Percentiles rank a stretch among this genome's conserved stretches.
These are phyloP conservation scores for Tothia fuscella DNA, from an alignment of 2,329 filamentous ascomycete species.

Conservation along the genomic window DNA sequence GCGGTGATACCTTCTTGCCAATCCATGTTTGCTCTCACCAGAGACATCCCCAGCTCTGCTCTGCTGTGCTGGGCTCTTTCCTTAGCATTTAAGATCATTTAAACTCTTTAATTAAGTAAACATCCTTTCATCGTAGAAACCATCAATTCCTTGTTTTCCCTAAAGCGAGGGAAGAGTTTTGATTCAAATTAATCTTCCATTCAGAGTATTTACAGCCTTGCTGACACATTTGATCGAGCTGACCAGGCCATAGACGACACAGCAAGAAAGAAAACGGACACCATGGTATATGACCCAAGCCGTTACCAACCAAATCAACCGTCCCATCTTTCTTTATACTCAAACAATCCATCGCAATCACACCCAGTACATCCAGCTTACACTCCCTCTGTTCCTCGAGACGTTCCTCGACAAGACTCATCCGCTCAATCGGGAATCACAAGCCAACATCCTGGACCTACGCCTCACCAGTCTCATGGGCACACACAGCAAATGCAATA, in stretches of 20 bases:
- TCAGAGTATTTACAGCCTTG: slow-evolving; percentile 3
- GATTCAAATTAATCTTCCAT: neutral
- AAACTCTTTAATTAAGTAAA: too few species aligned
- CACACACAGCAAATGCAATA: too few species aligned
- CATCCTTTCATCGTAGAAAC: too few species aligned
- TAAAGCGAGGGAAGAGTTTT: too few species aligned
- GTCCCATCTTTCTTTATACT: too few species aligned
- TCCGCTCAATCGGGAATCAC: neutral
- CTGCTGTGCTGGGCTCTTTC: too few species aligned
- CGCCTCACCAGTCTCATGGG: neutral
- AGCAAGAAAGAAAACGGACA: neutral
- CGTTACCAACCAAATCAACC: neutral
- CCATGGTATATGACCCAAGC: slow-evolving; percentile 1
- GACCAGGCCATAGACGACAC: neutral
- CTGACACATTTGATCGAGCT: neutral
- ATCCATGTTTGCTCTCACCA: too few species aligned
- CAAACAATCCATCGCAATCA: neutral
- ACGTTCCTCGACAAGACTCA: neutral
- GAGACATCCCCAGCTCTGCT: too few species aligned
- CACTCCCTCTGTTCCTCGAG: neutral
- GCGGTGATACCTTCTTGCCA: too few species aligned
- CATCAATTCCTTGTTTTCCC: too few species aligned
- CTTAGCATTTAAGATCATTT: too few species aligned
- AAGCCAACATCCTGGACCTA: neutral
- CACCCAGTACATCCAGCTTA: neutral